Evolutionary conservation across 257 asterid species (phyloP).

Genomic region (Solanum ossicruentum): DNA sequence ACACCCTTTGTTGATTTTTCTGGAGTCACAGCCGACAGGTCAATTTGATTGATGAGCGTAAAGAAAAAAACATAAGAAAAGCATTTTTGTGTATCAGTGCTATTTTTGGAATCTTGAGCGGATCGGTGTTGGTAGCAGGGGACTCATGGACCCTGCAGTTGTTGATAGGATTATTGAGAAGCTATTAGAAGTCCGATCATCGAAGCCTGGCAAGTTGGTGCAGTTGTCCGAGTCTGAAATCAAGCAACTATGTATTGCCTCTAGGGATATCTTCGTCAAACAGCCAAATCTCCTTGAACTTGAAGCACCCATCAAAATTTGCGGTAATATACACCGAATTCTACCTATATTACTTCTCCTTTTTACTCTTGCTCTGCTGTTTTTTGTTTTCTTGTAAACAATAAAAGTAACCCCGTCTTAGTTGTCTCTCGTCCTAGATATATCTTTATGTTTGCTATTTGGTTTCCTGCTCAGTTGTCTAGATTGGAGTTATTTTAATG

Average conservation of each 20-base stretch:
- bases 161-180: not conserved
- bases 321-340: not conserved
- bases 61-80: too few species aligned
- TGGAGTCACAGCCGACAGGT: too few species aligned
- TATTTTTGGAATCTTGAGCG: too few species aligned
- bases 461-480: not conserved
- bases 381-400: not conserved
- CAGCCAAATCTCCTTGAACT: not conserved
- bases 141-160: not conserved
- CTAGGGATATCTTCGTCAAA: not conserved
- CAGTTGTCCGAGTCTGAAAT: not conserved
- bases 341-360: not conserved
- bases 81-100: not conserved
- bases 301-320: not conserved
- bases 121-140: not conserved
- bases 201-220: not conserved
- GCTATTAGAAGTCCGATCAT: not conserved
- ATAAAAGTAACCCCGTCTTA: too few species aligned
- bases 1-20: too few species aligned
- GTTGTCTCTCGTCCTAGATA: not conserved
- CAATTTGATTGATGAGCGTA: too few species aligned
- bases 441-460: not conserved
- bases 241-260: not conserved
- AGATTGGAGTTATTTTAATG: not conserved
- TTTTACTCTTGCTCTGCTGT: not conserved